Evolutionary conservation across 805 yeast species (phyloP).

Genomic region (Yarrowia yakushimensis): DNA sequence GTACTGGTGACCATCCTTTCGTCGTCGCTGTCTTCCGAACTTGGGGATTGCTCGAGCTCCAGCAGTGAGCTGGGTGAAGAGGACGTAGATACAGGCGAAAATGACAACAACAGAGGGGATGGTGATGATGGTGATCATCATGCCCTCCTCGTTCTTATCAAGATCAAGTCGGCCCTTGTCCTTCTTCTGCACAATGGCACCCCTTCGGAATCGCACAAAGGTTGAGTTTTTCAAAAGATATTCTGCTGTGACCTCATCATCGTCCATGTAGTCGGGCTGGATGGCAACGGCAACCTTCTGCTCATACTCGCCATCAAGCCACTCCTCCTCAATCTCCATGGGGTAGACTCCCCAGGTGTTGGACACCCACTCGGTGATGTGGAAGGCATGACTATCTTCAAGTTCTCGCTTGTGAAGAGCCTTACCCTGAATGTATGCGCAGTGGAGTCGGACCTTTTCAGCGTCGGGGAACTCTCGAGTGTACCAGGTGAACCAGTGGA

Average conservation of each 20-base stretch:
- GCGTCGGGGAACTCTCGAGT: constrained; percentile 56
- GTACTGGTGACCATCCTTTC: neutral
- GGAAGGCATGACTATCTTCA: constrained; percentile 47
- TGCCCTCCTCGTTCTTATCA: constrained; percentile 45
- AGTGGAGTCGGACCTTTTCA: constrained; percentile 61
- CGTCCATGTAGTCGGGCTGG: constrained; percentile 65
- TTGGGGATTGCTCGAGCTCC: constrained; percentile 22
- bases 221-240: constrained; percentile 51
- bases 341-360: constrained; percentile 62
- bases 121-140: constrained; percentile 28
- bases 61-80: constrained; percentile 23
- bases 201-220: constrained; percentile 39
- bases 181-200: constrained; percentile 42
- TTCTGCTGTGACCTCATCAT: constrained; percentile 55
- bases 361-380: constrained; percentile 67
- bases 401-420: constrained; percentile 50
- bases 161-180: constrained; percentile 32
- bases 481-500: constrained; percentile 81
- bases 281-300: constrained; percentile 61
- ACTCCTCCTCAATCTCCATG: constrained; percentile 55
- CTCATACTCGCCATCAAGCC: constrained; percentile 56
- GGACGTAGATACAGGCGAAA: constrained; percentile 27
- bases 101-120: constrained; percentile 29
- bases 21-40: constrained; percentile 6
- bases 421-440: constrained; percentile 60